phyloP scores from a whole-genome alignment of 1,284 basidiomycete genomes.

The Fomitiporia mediterranea region DNA sequence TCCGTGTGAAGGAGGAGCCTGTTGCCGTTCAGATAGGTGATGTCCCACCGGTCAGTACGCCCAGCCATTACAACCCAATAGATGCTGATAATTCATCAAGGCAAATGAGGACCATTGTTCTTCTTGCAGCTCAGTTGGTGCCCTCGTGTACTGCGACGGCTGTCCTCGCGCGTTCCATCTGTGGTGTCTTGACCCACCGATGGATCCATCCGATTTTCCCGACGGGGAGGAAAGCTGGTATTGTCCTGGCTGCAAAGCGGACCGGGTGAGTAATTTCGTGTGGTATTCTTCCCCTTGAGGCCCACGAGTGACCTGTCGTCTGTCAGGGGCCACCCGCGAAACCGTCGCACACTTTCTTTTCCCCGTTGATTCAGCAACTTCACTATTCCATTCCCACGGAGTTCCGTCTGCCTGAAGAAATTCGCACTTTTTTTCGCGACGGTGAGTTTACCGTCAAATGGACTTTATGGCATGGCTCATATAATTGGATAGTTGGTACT shows the following conservation, averaged over 20 bases:
- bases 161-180: constrained; percentile 96
- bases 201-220: constrained; percentile 81
- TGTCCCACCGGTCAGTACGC: constrained; percentile 26
- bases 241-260: constrained; percentile 73
- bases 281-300: constrained; percentile 23
- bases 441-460: constrained; percentile 43
- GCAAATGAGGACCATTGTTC: constrained; percentile 95
- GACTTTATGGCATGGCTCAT: background rate
- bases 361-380: constrained; percentile 64
- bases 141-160: constrained; percentile 92
- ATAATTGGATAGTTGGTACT: constrained; percentile 54
- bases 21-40: constrained; percentile 28
- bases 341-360: constrained; percentile 57
- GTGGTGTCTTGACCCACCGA: constrained; percentile 92
- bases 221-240: constrained; percentile 89
- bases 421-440: constrained; percentile 83
- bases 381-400: constrained; percentile 68
- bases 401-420: constrained; percentile 87
- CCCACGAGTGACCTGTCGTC: constrained; percentile 17
- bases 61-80: background rate
- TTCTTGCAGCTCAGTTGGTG: constrained; percentile 77
- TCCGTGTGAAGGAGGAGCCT: constrained; percentile 69
- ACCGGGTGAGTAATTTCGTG: constrained; percentile 48
- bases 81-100: constrained; percentile 32
- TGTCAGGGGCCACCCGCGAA: constrained; percentile 60